phyloP scores from a whole-genome alignment of 768 basidiomycete genomes.

The Tubosaeta sp. region DNA sequence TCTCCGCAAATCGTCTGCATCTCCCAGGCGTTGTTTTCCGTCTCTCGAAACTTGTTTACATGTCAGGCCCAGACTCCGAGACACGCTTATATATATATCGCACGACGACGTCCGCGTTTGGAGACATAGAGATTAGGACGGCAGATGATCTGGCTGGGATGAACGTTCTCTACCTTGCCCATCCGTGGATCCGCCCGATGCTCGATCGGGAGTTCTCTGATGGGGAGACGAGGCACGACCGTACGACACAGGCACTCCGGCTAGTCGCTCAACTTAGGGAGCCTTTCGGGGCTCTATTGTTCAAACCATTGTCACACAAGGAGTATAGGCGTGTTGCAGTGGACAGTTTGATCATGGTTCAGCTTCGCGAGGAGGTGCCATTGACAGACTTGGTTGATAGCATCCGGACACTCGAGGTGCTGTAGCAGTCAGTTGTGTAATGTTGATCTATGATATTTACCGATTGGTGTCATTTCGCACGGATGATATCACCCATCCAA shows the following conservation, averaged over 20 bases:
- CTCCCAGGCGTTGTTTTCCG: not conserved
- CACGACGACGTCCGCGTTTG: not conserved
- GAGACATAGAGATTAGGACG: constrained; percentile 4
- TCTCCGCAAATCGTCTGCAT: not conserved
- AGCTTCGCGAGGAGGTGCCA: not conserved
- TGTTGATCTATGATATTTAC: too few relatives aligned
- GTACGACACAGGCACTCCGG: not conserved
- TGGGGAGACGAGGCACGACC: not conserved
- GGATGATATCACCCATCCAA: too few relatives aligned
- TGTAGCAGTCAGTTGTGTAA: not conserved
- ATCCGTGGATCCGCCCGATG: not conserved
- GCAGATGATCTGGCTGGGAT: not conserved
- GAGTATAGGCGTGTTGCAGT: not conserved
- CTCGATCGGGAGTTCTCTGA: not conserved
- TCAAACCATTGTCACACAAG: not conserved
- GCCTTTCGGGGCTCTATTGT: not conserved
- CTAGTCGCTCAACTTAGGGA: not conserved
- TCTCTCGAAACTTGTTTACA: not conserved
- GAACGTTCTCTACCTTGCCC: not conserved
- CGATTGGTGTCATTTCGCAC: too few relatives aligned
- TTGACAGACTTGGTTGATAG: not conserved
- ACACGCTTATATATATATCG: constrained; percentile 1
- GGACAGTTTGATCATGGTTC: not conserved
- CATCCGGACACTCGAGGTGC: not conserved
- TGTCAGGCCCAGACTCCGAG: not conserved